phyloP scores from a whole-genome alignment of 1,139 yeast species.

The Taphrina betulina region DNA sequence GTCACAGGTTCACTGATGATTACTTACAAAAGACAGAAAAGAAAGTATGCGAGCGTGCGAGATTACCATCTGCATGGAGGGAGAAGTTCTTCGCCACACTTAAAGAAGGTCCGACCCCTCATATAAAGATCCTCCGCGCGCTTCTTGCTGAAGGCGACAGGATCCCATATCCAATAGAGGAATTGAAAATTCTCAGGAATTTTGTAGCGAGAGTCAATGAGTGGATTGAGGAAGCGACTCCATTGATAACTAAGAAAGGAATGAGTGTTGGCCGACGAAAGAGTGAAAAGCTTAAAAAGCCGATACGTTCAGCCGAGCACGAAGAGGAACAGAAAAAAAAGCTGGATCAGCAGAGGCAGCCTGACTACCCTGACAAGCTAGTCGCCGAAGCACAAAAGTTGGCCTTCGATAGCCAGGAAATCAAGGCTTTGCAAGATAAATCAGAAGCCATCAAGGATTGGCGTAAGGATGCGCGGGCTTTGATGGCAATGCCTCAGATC shows the following conservation, averaged over 20 bases:
- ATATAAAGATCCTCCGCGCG: slow-evolving; percentile 52
- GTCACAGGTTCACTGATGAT: slow-evolving; percentile 52
- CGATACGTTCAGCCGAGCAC: slow-evolving; percentile 8
- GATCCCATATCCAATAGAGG: slow-evolving; percentile 46
- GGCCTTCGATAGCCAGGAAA: slow-evolving; percentile 58
- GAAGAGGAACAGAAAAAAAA: slow-evolving; percentile 38
- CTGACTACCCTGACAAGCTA: slow-evolving; percentile 45
- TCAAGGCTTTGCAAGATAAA: slow-evolving; percentile 59
- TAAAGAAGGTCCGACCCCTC: slow-evolving; percentile 48
- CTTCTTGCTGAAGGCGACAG: slow-evolving; percentile 59
- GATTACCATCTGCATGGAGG: slow-evolving; percentile 57
- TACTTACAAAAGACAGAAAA: slow-evolving; percentile 48
- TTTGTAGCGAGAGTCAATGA: slow-evolving; percentile 52
- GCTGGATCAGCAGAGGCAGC: slow-evolving; percentile 40
- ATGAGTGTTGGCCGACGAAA: slow-evolving; percentile 48
- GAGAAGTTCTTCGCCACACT: slow-evolving; percentile 50
- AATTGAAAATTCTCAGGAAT: slow-evolving; percentile 46
- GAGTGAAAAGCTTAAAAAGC: slow-evolving; percentile 42
- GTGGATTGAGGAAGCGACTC: slow-evolving; percentile 61
- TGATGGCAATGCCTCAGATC: slow-evolving; percentile 39
- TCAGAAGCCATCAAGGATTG: slow-evolving; percentile 57
- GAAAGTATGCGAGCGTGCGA: slow-evolving; percentile 46
- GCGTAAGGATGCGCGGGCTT: slow-evolving; percentile 52
- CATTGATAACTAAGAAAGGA: slow-evolving; percentile 52
- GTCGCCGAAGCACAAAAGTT: slow-evolving; percentile 53